These are phyloP conservation scores for Phialophora chinensis DNA, from an alignment of 2,329 filamentous ascomycete species.

Conservation along the genomic window DNA sequence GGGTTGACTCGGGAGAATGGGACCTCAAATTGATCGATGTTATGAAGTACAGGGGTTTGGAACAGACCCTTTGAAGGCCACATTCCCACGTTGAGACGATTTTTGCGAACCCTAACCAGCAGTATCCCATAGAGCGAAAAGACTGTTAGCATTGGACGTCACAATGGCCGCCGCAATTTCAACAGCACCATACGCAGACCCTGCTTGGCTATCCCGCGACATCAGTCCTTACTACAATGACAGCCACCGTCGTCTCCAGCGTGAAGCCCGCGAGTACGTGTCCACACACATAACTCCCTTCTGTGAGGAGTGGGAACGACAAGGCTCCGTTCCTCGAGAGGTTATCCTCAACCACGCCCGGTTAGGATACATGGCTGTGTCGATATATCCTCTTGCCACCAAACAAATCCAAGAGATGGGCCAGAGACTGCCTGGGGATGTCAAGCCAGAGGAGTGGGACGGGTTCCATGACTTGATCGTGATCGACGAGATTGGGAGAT, in stretches of 20 bases:
- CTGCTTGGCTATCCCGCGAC: slow-evolving; percentile 54
- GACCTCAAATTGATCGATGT: not conserved
- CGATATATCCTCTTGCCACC: slow-evolving; percentile 30
- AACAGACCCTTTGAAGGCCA: not conserved
- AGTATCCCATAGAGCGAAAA: not conserved
- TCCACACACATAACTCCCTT: slow-evolving; percentile 64
- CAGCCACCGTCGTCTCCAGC: slow-evolving; percentile 64
- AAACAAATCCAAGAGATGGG: slow-evolving; percentile 25
- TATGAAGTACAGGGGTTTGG: not conserved
- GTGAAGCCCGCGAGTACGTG: slow-evolving; percentile 63
- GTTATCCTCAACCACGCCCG: slow-evolving; percentile 29
- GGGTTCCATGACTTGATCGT: slow-evolving; percentile 48
- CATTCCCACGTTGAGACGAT: not conserved
- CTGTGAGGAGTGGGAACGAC: slow-evolving; percentile 68
- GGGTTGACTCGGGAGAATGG: not conserved
- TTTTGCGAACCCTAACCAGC: not conserved
- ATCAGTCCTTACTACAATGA: slow-evolving; percentile 65
- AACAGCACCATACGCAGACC: slow-evolving; percentile 45
- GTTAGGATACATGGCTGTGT: slow-evolving; percentile 32
- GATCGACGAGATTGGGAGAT: slow-evolving; percentile 48
- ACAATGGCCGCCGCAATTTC: slow-evolving; percentile 11
- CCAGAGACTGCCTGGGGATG: slow-evolving; percentile 41
- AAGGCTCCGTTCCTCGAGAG: slow-evolving; percentile 55
- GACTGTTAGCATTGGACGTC: not conserved
- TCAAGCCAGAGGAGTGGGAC: slow-evolving; percentile 45